These are phyloP conservation scores for Cucurbita moschata DNA, from an alignment of 306 rosid genomes.

Conservation along the genomic window DNA sequence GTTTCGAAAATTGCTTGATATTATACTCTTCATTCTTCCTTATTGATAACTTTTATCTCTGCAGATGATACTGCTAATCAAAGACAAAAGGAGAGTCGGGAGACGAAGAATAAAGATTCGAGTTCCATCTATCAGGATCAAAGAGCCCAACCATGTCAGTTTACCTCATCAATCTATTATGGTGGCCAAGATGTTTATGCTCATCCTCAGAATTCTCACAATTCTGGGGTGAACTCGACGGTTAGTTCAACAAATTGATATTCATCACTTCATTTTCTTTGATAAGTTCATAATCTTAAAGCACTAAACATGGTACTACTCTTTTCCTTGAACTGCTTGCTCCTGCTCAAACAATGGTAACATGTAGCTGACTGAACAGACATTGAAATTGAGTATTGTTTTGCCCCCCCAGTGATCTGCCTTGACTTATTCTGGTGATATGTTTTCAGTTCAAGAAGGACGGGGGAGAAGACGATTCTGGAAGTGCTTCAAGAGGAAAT, in stretches of 20 bases:
- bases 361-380: background rate
- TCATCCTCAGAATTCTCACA: conserved; percentile 33
- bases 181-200: conserved; percentile 77
- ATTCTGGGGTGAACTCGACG: conserved; percentile 20
- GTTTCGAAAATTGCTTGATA: background rate
- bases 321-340: no score
- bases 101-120: conserved; percentile 22
- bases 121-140: conserved; percentile 53
- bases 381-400: background rate
- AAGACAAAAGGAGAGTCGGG: conserved; percentile 28
- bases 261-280: background rate
- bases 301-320: background rate
- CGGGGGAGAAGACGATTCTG: conserved; percentile 61
- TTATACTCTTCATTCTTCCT: background rate
- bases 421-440: background rate
- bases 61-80: conserved; percentile 28
- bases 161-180: conserved; percentile 83
- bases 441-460: conserved; percentile 46
- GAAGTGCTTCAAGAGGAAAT: conserved; percentile 72
- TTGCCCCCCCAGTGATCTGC: background rate
- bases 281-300: background rate
- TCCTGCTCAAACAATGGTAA: no score
- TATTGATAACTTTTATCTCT: background rate
- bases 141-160: conserved; percentile 66
- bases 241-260: conserved; percentile 16